phyloP scores from a whole-genome alignment of 2,329 filamentous ascomycete genomes.

The Lasiodiplodia citricola region DNA sequence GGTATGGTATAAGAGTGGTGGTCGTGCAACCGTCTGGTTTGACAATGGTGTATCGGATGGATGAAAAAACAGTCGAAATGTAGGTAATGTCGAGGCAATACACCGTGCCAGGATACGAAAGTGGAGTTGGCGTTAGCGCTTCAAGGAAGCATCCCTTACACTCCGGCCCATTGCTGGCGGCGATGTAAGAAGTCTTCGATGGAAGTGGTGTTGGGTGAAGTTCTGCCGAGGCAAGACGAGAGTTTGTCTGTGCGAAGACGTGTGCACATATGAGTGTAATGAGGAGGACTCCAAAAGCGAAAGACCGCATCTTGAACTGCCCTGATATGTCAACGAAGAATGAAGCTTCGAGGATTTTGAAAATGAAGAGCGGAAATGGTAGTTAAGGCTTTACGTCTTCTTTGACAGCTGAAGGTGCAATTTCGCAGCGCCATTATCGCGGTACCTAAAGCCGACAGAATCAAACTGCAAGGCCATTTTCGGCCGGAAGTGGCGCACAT shows the following conservation, averaged over 20 bases:
- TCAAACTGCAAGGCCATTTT: background rate
- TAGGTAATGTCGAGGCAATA: background rate
- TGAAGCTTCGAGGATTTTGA: too few species aligned
- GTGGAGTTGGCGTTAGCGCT: background rate
- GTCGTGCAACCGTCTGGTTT: background rate
- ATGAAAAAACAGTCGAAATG: background rate
- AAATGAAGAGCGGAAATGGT: too few species aligned
- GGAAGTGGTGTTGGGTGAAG: background rate
- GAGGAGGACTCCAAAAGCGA: background rate
- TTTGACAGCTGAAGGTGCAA: background rate
- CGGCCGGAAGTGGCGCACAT: conserved; percentile 37
- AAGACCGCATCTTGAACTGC: too few species aligned
- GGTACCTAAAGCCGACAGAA: background rate
- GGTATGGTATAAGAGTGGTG: background rate
- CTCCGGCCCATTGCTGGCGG: background rate
- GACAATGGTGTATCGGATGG: background rate
- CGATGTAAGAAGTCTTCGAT: background rate
- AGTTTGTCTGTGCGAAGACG: background rate
- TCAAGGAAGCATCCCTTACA: background rate
- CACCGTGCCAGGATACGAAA: background rate
- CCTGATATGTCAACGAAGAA: too few species aligned
- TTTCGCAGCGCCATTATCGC: background rate
- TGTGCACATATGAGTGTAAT: background rate
- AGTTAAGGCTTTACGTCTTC: too few species aligned
- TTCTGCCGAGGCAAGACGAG: background rate